phyloP scores from a whole-genome alignment of 192 early-diverging fungal genomes.

The Coemansia javaensis region DNA sequence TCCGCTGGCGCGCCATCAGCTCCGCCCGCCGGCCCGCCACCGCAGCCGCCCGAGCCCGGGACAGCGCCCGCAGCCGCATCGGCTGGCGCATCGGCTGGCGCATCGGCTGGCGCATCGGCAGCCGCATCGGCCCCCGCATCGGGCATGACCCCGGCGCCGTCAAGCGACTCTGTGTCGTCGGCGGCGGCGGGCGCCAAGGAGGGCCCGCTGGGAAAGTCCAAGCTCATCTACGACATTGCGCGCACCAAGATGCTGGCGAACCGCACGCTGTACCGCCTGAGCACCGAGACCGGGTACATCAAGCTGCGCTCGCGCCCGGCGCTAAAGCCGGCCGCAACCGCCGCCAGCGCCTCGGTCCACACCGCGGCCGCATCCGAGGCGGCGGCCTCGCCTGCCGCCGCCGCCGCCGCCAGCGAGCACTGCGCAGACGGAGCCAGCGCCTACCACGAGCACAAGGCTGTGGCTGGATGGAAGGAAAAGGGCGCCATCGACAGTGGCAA shows the following conservation, averaged over 20 bases:
- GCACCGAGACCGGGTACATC: constrained; percentile 43
- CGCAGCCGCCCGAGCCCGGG: constrained; percentile 1
- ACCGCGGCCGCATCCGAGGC: constrained; percentile 2
- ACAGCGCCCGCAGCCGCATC: neutral
- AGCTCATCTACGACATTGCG: constrained; percentile 46
- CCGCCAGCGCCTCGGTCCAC: constrained; percentile 2
- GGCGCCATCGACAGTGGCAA: constrained; percentile 48
- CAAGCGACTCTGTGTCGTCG: neutral
- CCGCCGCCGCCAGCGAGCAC: neutral
- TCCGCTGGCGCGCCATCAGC: neutral
- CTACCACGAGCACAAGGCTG: constrained; percentile 11
- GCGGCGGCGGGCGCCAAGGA: neutral
- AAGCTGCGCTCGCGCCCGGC: constrained; percentile 39
- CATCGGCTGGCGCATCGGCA: neutral
- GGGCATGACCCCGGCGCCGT: neutral
- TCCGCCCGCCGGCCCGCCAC: constrained; percentile 4
- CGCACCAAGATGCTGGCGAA: constrained; percentile 38
- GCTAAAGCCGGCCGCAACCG: constrained; percentile 1
- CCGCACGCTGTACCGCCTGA: constrained; percentile 37
- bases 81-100: neutral
- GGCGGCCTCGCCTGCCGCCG: neutral
- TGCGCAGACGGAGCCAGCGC: neutral
- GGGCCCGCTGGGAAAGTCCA: constrained; percentile 14
- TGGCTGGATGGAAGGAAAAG: constrained; percentile 48
- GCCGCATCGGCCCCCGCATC: neutral